Evolutionary conservation across 768 basidiomycete species (phyloP), one percentile per base, ranked within the genome.

Genomic region (Holtermanniella nyarrowii): DNA sequence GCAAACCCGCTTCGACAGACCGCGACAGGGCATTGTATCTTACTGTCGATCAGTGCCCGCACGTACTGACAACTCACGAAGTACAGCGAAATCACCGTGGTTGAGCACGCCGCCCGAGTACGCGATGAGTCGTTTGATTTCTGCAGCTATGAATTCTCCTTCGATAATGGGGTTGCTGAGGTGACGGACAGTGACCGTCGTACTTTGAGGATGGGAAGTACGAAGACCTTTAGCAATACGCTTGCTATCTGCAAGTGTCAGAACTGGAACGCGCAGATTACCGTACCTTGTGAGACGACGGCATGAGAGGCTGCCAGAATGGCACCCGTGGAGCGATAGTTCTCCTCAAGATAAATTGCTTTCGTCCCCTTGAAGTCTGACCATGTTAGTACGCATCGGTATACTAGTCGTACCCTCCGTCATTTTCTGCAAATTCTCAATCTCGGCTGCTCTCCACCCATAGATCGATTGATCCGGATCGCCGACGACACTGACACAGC

Each of bases 401-500:
- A 27, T n/a, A 25, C 16, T 53, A 0, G 53, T 78, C 65, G 25
- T 20, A 73, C 85, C 83, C 69, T 75, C 71, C 26, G 75, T 72
- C 88, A 90, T 89, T 55, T 78, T 81, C 5, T 74, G 75, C 21
- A 89, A 71, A 68, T 89, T 89, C 52, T 77, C 79, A 2, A 85
- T 75, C 60, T 88, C 84, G n/a, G 76, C 86, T 4, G 84, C 82
- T 12, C 88, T 78, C 88, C 88, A 91, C 7, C 86, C 86, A 59
- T 88, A 88, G 40, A 88, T 89, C 0, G 86, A 87, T 65, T 91
- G 88, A 68, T 91, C 88, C 0, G 88, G 88, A 72, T 91, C 88
- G 0, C 88, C 88, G 2, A 91, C 87, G 39, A 90, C 78, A 3
- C 83, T 87, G 23, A 88, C 75, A 55, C 81, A 80, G 24, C 75